Evolutionary conservation across 306 rosid genomes (phyloP).

Genomic region (Cicer chorassanicum): DNA sequence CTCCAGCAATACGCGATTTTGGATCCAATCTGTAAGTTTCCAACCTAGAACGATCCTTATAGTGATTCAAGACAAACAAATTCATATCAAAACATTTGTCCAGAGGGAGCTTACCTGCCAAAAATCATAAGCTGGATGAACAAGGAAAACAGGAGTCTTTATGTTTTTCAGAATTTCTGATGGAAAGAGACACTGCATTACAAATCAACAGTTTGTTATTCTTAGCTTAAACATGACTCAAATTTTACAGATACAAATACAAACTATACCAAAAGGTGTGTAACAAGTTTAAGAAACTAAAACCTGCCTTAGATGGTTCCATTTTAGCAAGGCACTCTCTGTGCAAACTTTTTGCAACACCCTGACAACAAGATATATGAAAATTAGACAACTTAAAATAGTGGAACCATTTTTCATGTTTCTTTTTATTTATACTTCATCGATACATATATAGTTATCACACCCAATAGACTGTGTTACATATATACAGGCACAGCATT

Average conservation of each 20-base stretch:
- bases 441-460: background rate
- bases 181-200: constrained; percentile 86
- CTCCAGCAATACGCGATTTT: no score
- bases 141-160: constrained; percentile 81
- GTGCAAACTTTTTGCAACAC: constrained; percentile 69
- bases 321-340: constrained; percentile 68
- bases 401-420: background rate
- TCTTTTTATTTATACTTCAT: constrained; percentile 19
- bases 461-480: constrained; percentile 1
- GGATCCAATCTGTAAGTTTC: no score
- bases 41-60: no score
- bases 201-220: constrained; percentile 38
- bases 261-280: constrained; percentile 18
- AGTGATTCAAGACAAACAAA: no score
- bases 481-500: constrained; percentile 43
- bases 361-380: constrained; percentile 55
- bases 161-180: constrained; percentile 65
- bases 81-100: no score
- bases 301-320: constrained; percentile 75
- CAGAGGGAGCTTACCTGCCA: constrained; percentile 79
- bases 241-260: constrained; percentile 25
- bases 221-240: constrained; percentile 38
- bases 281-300: constrained; percentile 37
- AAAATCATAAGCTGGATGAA: constrained; percentile 89
- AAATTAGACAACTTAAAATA: constrained; percentile 4